A percentile compares a stretch with the other conserved stretches of the same genome.
Evolutionary conservation across 441 rosid genomes (phyloP).

Genomic region (Populus hybrid): DNA sequence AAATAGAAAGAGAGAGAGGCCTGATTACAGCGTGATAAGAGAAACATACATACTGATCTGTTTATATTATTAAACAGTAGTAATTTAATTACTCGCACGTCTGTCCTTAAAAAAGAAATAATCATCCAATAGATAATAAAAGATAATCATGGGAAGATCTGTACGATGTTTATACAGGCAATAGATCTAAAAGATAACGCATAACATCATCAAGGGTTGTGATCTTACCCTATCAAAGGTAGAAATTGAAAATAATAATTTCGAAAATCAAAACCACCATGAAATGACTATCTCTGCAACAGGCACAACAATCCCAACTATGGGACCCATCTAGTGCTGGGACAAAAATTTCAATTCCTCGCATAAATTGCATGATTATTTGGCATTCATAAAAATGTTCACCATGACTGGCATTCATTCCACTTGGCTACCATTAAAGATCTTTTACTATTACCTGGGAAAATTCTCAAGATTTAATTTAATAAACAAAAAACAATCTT

Average conservation of each 20-base stretch:
- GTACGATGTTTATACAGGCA: too few relatives aligned
- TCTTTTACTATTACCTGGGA: background rate
- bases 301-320: background rate
- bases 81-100: too few relatives aligned
- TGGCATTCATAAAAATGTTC: background rate
- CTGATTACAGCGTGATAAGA: background rate
- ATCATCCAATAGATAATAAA: too few relatives aligned
- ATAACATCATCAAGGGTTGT: background rate
- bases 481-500: too few relatives aligned
- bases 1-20: too few relatives aligned
- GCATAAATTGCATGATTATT: background rate
- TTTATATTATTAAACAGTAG: background rate
- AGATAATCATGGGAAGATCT: too few relatives aligned
- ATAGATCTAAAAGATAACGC: background rate
- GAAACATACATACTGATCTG: background rate
- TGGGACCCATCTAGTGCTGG: background rate
- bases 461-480: background rate
- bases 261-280: background rate
- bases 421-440: background rate
- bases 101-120: too few relatives aligned
- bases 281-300: background rate
- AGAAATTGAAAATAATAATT: background rate
- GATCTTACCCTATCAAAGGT: background rate
- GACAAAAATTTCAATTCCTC: background rate
- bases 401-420: background rate